Percentiles rank a stretch among this genome's conserved stretches.
Evolutionary conservation across 495 filamentous ascomycete genomes (phyloP).

Genomic region (Aspergillus sparsus): DNA sequence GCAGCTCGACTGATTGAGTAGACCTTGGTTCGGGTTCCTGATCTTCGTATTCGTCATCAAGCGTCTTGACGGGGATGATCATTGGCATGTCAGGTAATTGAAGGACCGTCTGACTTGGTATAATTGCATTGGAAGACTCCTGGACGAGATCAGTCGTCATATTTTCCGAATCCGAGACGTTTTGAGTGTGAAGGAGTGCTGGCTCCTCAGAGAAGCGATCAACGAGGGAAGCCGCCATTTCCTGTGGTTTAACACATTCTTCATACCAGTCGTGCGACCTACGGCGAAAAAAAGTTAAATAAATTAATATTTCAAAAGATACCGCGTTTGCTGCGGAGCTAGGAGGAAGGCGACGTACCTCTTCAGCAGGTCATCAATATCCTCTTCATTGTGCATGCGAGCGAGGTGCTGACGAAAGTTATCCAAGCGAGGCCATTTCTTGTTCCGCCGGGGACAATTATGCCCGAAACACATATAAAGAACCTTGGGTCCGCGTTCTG

Average conservation of each 20-base stretch:
- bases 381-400: conserved; percentile 68
- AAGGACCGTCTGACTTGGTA: conserved; percentile 9
- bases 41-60: conserved; percentile 28
- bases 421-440: conserved; percentile 84
- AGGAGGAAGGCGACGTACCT: conserved; percentile 41
- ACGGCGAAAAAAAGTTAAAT: conserved; percentile 13
- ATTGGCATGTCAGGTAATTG: conserved; percentile 10
- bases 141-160: background rate
- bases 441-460: conserved; percentile 65
- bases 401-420: conserved; percentile 88
- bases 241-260: conserved; percentile 23
- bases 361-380: conserved; percentile 53
- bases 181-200: background rate
- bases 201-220: conserved; percentile 18
- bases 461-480: conserved; percentile 67
- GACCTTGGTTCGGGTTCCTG: background rate
- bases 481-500: conserved; percentile 53
- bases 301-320: background rate
- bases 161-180: conserved; percentile 2
- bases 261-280: conserved; percentile 49
- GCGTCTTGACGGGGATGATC: conserved; percentile 7
- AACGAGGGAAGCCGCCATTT: conserved; percentile 9
- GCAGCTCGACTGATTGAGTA: conserved; percentile 15
- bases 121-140: conserved; percentile 7
- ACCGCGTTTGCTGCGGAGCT: background rate